phyloP scores from a whole-genome alignment of 345 rosid species.

The Hevea brasiliensis region DNA sequence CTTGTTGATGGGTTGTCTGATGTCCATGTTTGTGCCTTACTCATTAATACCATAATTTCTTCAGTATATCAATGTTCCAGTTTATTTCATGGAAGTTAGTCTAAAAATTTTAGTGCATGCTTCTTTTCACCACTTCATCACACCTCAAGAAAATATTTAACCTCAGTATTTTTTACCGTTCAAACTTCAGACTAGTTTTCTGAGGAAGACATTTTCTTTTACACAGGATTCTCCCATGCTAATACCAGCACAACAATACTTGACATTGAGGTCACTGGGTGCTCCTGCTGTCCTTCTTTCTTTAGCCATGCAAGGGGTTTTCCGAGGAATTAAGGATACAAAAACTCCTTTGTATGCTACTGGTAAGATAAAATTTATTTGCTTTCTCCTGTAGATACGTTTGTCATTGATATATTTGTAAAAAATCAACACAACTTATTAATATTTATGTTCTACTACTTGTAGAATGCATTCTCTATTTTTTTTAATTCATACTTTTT shows the following conservation, averaged over 20 bases:
- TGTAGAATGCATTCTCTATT: not conserved
- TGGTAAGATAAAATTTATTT: conserved; percentile 10
- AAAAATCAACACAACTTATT: not conserved
- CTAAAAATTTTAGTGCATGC: not conserved
- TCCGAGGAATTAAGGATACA: conserved; percentile 32
- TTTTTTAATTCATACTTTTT: not conserved
- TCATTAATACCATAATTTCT: not conserved
- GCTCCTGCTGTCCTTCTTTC: conserved; percentile 39
- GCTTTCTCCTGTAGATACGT: not conserved
- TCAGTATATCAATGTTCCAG: not conserved
- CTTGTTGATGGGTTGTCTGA: not conserved
- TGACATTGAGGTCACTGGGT: conserved; percentile 31
- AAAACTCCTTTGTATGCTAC: conserved; percentile 34
- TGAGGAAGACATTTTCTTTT: not conserved
- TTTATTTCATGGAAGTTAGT: not conserved
- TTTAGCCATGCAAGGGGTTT: conserved; percentile 37
- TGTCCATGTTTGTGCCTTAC: not conserved
- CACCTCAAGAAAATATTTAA: not conserved
- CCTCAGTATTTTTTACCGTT: not conserved
- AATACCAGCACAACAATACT: conserved; percentile 31
- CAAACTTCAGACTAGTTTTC: not conserved
- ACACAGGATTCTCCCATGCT: conserved; percentile 34
- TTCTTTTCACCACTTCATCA: not conserved
- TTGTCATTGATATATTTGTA: not conserved
- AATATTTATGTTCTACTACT: too few relatives aligned